Percentiles rank a stretch among this genome's conserved stretches.
phyloP scores from a whole-genome alignment of 805 yeast genomes.

The Lachancea thermotolerans region DNA sequence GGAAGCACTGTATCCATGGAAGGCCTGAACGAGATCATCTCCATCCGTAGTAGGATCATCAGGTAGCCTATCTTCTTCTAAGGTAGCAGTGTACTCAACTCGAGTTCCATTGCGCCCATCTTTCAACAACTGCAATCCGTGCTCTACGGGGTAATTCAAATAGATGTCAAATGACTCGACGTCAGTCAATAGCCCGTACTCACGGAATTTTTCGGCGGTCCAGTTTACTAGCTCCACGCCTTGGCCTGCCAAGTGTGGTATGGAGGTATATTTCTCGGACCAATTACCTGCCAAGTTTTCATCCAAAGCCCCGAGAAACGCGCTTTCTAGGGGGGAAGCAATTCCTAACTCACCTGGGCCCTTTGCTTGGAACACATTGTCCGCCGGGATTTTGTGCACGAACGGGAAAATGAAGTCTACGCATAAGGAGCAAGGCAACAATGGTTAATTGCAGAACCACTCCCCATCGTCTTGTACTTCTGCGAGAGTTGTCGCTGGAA shows the following conservation, averaged over 20 bases:
- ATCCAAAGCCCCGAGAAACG: constrained; percentile 23
- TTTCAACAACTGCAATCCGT: constrained; percentile 40
- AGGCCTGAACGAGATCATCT: constrained; percentile 55
- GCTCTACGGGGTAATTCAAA: constrained; percentile 55
- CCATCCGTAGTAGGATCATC: constrained; percentile 41
- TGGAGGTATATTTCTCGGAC: constrained; percentile 45
- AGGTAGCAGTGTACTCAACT: constrained; percentile 44
- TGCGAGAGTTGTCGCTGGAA: too few species aligned
- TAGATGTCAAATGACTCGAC: constrained; percentile 57
- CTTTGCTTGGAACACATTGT: neutral
- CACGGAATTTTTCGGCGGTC: constrained; percentile 51
- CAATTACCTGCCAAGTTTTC: constrained; percentile 43
- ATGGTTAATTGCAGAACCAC: too few species aligned
- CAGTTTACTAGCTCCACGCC: constrained; percentile 45
- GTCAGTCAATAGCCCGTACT: constrained; percentile 49
- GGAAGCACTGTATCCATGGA: constrained; percentile 68
- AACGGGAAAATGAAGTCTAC: too few species aligned
- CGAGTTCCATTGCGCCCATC: constrained; percentile 13
- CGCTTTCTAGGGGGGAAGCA: constrained; percentile 5
- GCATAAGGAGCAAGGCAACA: too few species aligned
- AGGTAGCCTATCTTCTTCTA: constrained; percentile 45
- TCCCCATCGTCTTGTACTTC: too few species aligned
- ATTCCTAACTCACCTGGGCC: neutral
- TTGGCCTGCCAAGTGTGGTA: constrained; percentile 55
- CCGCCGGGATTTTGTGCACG: too few species aligned